Conservation (phyloP, 2,329 filamentous ascomycete genomes). For the Pyrenochaeta sp. region DNA sequence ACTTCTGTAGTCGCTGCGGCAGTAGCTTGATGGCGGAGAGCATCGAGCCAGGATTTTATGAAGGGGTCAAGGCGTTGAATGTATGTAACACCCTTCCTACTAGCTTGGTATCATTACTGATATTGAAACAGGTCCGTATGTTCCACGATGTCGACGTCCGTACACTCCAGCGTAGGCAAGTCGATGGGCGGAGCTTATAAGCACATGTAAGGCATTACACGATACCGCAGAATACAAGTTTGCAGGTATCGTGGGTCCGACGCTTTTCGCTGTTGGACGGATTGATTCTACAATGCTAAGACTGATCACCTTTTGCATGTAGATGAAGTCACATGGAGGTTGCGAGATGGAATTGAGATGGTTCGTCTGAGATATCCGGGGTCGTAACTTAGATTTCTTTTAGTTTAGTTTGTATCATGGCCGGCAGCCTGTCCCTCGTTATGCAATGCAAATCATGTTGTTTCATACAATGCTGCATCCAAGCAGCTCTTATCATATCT, state of each 20-base stretch:
- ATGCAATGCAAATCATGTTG: neutral
- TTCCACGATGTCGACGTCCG: constrained; percentile 2
- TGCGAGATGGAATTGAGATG: neutral
- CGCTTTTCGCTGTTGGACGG: neutral
- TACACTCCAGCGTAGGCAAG: constrained; percentile 1
- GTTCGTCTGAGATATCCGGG: neutral
- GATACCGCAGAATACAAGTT: neutral
- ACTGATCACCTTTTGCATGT: neutral
- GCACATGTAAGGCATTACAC: neutral
- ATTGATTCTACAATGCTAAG: neutral
- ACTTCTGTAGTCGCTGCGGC: constrained; percentile 43
- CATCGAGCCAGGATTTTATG: constrained; percentile 36
- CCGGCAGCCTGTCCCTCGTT: neutral
- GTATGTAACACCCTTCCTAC: constrained; percentile 19
- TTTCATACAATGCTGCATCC: neutral
- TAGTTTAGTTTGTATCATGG: neutral
- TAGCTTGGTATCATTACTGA: neutral
- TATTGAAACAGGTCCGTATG: neutral
- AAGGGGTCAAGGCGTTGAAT: constrained; percentile 40
- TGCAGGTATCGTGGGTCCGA: neutral
- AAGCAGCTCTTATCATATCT: neutral
- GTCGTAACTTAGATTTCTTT: neutral
- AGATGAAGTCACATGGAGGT: neutral
- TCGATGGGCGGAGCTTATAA: constrained; percentile 1
- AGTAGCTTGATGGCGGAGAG: constrained; percentile 38